Evolutionary conservation across 768 basidiomycete species (phyloP).

Genomic region (Astraeus odoratus): DNA sequence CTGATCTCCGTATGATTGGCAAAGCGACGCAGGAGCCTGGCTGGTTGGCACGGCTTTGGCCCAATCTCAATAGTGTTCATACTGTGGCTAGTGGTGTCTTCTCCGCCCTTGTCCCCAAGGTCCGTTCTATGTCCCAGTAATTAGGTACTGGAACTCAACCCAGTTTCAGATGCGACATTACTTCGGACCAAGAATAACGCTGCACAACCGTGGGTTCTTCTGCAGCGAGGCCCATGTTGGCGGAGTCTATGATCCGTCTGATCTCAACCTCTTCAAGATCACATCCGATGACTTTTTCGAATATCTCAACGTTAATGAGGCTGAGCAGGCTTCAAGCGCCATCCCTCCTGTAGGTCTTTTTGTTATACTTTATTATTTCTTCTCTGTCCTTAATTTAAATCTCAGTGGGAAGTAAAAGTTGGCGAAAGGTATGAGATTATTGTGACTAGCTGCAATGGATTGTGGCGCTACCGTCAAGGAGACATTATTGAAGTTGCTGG

Average conservation of each 20-base stretch:
- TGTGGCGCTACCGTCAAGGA: slow-evolving; percentile 7
- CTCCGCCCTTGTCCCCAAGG: slow-evolving; percentile 2
- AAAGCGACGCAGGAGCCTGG: background rate
- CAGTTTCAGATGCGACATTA: background rate
- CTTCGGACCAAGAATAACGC: slow-evolving; percentile 1
- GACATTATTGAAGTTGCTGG: slow-evolving; percentile 5
- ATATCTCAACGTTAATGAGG: slow-evolving; percentile 1
- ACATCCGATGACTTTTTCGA: slow-evolving; percentile 3
- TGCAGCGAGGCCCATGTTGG: slow-evolving; percentile 1
- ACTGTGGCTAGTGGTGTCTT: slow-evolving; percentile 1
- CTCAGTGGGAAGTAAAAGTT: slow-evolving; percentile 4
- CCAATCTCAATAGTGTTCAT: background rate
- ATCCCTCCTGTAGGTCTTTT: slow-evolving; percentile 2
- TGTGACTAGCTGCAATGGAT: slow-evolving; percentile 3
- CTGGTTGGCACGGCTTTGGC: slow-evolving; percentile 3
- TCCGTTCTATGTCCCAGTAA: background rate
- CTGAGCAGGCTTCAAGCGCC: background rate
- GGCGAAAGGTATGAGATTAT: slow-evolving; percentile 4
- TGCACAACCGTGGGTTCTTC: slow-evolving; percentile 1
- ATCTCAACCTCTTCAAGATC: slow-evolving; percentile 8
- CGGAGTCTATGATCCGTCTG: background rate
- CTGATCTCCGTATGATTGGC: slow-evolving; percentile 4
- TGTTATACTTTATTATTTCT: background rate
- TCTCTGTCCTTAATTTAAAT: background rate
- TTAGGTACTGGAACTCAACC: background rate